Percentiles rank a stretch among this genome's conserved stretches.
Evolutionary conservation across 306 rosid genomes (phyloP).

Genomic region (Hylodesmum podocarpum): DNA sequence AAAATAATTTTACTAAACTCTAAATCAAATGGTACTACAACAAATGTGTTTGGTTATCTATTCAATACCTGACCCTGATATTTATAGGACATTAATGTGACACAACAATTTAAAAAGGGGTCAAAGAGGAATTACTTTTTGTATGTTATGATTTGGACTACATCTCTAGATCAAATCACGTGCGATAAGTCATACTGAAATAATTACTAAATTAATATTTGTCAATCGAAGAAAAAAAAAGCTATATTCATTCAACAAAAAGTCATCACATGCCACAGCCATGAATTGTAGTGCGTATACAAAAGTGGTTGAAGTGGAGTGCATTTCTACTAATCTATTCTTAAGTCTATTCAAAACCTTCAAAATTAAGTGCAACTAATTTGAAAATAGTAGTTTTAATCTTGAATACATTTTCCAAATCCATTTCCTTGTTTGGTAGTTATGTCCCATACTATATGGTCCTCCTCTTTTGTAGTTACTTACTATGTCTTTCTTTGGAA

Average conservation of each 20-base stretch:
- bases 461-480: conserved; percentile 21
- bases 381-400: neutral
- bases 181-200: no score
- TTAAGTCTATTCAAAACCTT: neutral
- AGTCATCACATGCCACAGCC: neutral
- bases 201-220: no score
- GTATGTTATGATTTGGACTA: no score
- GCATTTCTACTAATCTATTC: neutral
- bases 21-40: neutral
- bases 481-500: conserved; percentile 1
- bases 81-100: no score
- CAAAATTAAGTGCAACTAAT: neutral
- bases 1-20: neutral
- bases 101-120: no score
- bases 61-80: no score
- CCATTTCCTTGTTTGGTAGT: neutral
- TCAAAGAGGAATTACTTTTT: no score
- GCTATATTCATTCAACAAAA: neutral
- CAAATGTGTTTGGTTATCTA: no score
- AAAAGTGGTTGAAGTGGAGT: neutral
- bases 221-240: no score
- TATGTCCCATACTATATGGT: neutral
- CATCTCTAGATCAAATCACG: no score
- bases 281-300: neutral
- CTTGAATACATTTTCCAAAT: neutral